Evolutionary conservation across 331 rosid species (phyloP).

Genomic region (Malus hybrid): DNA sequence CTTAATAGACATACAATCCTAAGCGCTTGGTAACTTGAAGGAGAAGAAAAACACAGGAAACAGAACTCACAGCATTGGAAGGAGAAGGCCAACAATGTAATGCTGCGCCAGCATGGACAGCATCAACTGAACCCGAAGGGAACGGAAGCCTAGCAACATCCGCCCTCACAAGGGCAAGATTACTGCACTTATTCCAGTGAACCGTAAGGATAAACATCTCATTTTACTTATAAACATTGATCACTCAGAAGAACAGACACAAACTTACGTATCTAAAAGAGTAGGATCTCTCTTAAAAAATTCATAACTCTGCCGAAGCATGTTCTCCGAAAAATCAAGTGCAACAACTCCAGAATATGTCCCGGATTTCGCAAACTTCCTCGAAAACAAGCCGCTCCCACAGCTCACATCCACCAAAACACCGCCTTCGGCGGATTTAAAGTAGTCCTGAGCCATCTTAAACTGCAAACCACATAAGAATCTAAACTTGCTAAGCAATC

Average conservation of each 20-base stretch:
- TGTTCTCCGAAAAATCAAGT: constrained; percentile 88
- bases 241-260: not conserved
- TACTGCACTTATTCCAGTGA: constrained; percentile 49
- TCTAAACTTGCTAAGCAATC: not conserved
- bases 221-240: not conserved
- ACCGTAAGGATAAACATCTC: not conserved
- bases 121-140: constrained; percentile 73
- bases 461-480: constrained; percentile 45
- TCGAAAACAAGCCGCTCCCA: constrained; percentile 86
- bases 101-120: constrained; percentile 97
- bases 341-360: constrained; percentile 67
- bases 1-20: not conserved
- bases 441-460: constrained; percentile 82
- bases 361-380: constrained; percentile 73
- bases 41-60: not conserved
- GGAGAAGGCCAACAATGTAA: constrained; percentile 98
- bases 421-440: constrained; percentile 73
- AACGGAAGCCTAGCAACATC: constrained; percentile 95
- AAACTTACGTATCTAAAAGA: constrained; percentile 41
- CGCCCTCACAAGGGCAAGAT: constrained; percentile 94
- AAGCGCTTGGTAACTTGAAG: not conserved
- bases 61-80: constrained; percentile 72
- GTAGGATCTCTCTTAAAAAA: constrained; percentile 66
- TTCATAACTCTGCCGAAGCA: constrained; percentile 83
- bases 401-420: constrained; percentile 81